These are phyloP conservation scores for Phytopythium montanum DNA, from an alignment of 352 stramenopile genomes.

Conservation along the genomic window DNA sequence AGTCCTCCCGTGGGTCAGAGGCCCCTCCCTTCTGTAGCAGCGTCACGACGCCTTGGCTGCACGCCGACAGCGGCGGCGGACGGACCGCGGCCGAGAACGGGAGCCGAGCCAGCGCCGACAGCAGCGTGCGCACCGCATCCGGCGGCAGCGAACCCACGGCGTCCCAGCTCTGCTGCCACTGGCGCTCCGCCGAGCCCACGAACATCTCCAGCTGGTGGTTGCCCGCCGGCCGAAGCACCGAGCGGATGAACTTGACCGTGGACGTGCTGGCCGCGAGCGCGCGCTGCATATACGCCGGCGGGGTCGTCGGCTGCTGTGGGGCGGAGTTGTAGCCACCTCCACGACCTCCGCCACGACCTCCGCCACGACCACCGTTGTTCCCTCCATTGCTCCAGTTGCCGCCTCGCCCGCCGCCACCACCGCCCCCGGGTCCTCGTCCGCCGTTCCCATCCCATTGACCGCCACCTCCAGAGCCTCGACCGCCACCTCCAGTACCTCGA, in stretches of 20 bases:
- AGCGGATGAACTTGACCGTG: slow-evolving; percentile 35
- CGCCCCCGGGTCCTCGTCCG: neutral
- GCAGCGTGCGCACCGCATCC: slow-evolving; percentile 31
- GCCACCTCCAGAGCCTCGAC: neutral
- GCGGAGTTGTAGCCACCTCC: neutral
- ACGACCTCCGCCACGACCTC: neutral
- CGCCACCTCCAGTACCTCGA: neutral
- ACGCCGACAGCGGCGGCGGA: slow-evolving; percentile 30
- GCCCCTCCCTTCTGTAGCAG: slow-evolving; percentile 17
- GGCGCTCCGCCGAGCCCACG: slow-evolving; percentile 25
- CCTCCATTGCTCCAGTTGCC: neutral
- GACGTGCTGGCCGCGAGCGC: slow-evolving; percentile 8
- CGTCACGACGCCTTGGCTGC: slow-evolving; percentile 20
- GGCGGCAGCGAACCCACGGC: slow-evolving; percentile 24
- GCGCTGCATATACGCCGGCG: slow-evolving; percentile 18
- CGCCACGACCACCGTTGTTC: neutral
- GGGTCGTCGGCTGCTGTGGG: neutral
- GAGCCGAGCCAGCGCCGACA: slow-evolving; percentile 44
- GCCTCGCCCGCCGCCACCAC: neutral
- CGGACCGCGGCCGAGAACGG: slow-evolving; percentile 33
- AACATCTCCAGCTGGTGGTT: slow-evolving; percentile 34
- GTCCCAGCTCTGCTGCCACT: slow-evolving; percentile 53
- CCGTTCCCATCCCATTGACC: neutral
- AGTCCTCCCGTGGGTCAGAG: slow-evolving; percentile 4
- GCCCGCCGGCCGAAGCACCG: slow-evolving; percentile 32